These are phyloP conservation scores for Tripterygium wilfordii DNA, from an alignment of 177 flowering plant genomes.

Conservation along the genomic window DNA sequence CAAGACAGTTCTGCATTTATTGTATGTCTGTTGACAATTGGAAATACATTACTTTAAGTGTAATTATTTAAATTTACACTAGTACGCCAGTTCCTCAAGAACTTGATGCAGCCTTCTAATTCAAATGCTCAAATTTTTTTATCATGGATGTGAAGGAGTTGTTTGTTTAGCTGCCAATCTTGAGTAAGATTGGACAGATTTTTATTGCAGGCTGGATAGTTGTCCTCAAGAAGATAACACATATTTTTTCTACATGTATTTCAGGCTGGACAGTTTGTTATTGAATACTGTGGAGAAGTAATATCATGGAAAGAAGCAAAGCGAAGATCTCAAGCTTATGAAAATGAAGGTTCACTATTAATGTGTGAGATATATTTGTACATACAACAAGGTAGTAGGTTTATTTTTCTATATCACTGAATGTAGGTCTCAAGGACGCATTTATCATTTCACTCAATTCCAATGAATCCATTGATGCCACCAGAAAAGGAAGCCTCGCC, in stretches of 20 bases:
- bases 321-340: conserved; percentile 74
- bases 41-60: too few relatives aligned
- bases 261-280: conserved; percentile 81
- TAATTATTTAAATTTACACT: too few relatives aligned
- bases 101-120: too few relatives aligned
- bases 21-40: too few relatives aligned
- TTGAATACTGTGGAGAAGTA: conserved; percentile 97
- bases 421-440: conserved; percentile 83
- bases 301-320: conserved; percentile 86
- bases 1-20: too few relatives aligned
- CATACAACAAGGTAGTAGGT: background rate
- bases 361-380: background rate
- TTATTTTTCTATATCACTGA: conserved; percentile 11
- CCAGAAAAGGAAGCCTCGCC: conserved; percentile 90
- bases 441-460: conserved; percentile 81
- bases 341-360: conserved; percentile 50
- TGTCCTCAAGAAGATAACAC: too few relatives aligned
- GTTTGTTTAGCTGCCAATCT: too few relatives aligned
- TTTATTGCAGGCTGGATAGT: too few relatives aligned
- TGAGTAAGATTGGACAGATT: too few relatives aligned
- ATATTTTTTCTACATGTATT: conserved; percentile 1
- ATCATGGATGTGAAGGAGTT: too few relatives aligned
- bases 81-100: too few relatives aligned
- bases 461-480: conserved; percentile 81
- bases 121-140: too few relatives aligned